phyloP scores from a whole-genome alignment of 495 filamentous ascomycete species.

The Schizothecium vesticola region DNA sequence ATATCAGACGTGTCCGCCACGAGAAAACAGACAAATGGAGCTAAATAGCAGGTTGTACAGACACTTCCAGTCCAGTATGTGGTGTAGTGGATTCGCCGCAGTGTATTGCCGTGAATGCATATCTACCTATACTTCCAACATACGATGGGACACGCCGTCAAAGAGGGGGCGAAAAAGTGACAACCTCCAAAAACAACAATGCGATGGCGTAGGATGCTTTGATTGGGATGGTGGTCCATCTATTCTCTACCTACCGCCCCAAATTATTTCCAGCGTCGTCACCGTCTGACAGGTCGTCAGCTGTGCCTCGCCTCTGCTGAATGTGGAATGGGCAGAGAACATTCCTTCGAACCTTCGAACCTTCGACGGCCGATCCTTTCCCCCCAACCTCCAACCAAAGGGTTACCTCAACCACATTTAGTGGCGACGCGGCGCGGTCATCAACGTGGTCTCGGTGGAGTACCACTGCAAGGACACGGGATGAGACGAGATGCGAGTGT shows the following conservation, averaged over 20 bases:
- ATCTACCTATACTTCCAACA: neutral
- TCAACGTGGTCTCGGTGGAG: neutral
- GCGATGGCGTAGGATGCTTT: neutral
- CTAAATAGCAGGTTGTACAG: neutral
- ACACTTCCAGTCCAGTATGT: neutral
- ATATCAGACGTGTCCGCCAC: neutral
- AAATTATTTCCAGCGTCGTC: neutral
- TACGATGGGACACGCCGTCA: neutral
- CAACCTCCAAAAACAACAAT: neutral
- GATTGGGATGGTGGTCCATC: neutral
- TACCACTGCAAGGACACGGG: neutral
- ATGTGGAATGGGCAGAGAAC: constrained; percentile 14
- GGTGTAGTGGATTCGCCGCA: neutral
- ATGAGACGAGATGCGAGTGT: neutral
- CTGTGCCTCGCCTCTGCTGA: neutral
- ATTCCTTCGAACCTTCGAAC: constrained; percentile 7
- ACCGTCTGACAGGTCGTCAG: neutral
- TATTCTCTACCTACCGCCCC: neutral
- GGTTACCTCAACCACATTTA: neutral
- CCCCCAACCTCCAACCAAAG: neutral
- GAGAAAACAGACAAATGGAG: neutral
- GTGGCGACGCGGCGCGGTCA: neutral
- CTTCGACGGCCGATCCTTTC: neutral
- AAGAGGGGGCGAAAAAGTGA: neutral
- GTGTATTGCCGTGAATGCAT: neutral